Conservation (phyloP, 2,329 filamentous ascomycete species). For the Thermothelomyces thermophilus region DNA sequence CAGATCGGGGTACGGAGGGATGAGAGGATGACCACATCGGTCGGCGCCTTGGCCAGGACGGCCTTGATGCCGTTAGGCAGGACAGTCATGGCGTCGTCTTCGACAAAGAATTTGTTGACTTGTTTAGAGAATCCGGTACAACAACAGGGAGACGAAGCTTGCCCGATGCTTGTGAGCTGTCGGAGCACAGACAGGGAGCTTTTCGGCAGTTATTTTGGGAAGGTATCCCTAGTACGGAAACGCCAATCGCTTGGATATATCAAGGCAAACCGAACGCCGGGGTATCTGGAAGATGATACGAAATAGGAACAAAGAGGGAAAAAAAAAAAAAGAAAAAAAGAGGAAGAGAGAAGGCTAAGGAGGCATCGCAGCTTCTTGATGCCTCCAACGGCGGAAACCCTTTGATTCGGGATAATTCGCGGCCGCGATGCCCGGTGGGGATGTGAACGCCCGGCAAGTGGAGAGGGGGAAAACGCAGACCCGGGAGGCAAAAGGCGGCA, state of each 20-base stretch:
- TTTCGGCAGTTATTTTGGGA: conserved; percentile 9
- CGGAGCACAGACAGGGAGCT: neutral
- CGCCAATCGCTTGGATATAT: neutral
- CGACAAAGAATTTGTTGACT: neutral
- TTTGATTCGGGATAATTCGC: conserved; percentile 15
- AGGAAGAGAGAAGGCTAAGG: neutral
- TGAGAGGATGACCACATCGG: conserved; percentile 82
- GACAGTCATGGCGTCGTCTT: conserved; percentile 3
- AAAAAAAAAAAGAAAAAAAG: too few species aligned
- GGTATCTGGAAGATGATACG: conserved; percentile 7
- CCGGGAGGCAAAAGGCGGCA: conserved; percentile 19
- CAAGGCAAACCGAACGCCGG: neutral
- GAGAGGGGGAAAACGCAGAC: conserved; percentile 20
- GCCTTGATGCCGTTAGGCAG: conserved; percentile 62
- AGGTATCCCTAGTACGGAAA: neutral
- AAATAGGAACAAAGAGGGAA: neutral
- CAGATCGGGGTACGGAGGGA: conserved; percentile 85
- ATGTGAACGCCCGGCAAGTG: conserved; percentile 9
- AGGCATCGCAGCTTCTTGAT: neutral
- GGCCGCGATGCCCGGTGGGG: conserved; percentile 16
- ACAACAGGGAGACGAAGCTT: neutral
- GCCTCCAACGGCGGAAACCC: neutral
- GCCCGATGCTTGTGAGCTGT: neutral
- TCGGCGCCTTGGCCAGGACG: conserved; percentile 70
- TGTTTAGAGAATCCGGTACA: neutral